Evolutionary conservation across 1,139 yeast species (phyloP), one percentile per base, ranked within the genome.

Genomic region (Pichia sp.): DNA sequence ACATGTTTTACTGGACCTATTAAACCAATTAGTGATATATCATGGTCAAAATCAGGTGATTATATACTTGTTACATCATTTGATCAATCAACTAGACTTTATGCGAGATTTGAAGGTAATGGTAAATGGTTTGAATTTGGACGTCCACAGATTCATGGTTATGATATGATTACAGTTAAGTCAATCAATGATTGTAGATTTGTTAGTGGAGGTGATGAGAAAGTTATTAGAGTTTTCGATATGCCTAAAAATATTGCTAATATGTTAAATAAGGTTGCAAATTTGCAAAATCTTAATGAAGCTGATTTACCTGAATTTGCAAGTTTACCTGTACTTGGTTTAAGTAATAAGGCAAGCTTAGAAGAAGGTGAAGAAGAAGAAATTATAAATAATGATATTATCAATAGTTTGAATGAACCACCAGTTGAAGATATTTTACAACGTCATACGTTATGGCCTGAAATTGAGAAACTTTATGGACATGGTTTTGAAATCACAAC

Each of bases 111-210:
- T 46, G 34, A 41, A 47, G 4, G 34, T 33, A 3, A 26, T 28
- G 43, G 45, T n/a, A 66, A 77, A 1, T 88, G 95, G 95, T 84
- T 81, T 58, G 99, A 93, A 59, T 79, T 91, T 60, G 86, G 96
- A 1, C 73, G 99, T 52, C 98, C 98, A 0, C 99, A 93, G 59
- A 91, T 93, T 49, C 99, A 93, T 60, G 99, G 99, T 11, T 93
- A 86, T 58, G 97, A 93, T 59, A 88, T 93, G 96, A 73, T 85
- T 34, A 79, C 95, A 50, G 68, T 84, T n/a, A 78, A 78, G 37
- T 71, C 81, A 18, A 61, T 91, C 20, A 64, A 74, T 19, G 63
- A 70, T 34, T 69, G 83, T 1, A 68, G 74, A 46, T 89, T 84
- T 64, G 86, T 89, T 4, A 85, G 96, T 44, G 97, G 91, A 14